These are phyloP conservation scores for Mycena rebaudengoi DNA, from an alignment of 768 basidiomycete species.

Conservation along the genomic window DNA sequence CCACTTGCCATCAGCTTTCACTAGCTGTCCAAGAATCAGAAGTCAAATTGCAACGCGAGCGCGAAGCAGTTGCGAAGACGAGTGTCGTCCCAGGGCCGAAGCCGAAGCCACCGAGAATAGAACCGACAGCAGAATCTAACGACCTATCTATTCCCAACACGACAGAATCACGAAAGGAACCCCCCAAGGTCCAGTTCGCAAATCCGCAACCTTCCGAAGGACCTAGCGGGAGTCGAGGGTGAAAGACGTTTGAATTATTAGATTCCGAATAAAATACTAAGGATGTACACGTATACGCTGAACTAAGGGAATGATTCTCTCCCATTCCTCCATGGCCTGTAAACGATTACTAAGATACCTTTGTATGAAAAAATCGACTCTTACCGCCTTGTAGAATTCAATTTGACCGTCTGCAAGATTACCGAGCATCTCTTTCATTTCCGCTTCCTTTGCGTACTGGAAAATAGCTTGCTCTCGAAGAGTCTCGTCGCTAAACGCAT, in stretches of 20 bases:
- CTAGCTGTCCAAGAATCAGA: slow-evolving; percentile 84
- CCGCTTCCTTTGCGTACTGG: slow-evolving; percentile 88
- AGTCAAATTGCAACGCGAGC: slow-evolving; percentile 62
- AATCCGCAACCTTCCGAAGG: too few relatives aligned
- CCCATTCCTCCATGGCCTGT: slow-evolving; percentile 97
- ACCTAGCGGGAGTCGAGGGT: too few relatives aligned
- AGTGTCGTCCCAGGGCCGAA: neutral
- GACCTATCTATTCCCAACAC: neutral
- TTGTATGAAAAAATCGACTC: neutral
- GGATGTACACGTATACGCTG: slow-evolving; percentile 95
- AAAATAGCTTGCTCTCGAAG: slow-evolving; percentile 91
- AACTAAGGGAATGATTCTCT: slow-evolving; percentile 90
- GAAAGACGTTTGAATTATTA: slow-evolving; percentile 26
- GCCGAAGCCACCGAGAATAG: neutral
- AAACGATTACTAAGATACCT: slow-evolving; percentile 3
- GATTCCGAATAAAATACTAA: slow-evolving; percentile 26
- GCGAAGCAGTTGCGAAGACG: slow-evolving; percentile 5
- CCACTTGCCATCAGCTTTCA: slow-evolving; percentile 59
- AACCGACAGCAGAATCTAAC: neutral
- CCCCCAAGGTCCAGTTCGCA: too few relatives aligned
- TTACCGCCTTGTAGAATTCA: slow-evolving; percentile 89
- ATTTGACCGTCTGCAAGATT: slow-evolving; percentile 94
- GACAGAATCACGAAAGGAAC: neutral
- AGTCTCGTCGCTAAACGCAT: slow-evolving; percentile 96
- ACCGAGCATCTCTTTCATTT: slow-evolving; percentile 96